Evolutionary conservation across 192 early-diverging fungal species (phyloP), one percentile per base, ranked within the genome.

Genomic region (Allomyces arbusculus): DNA sequence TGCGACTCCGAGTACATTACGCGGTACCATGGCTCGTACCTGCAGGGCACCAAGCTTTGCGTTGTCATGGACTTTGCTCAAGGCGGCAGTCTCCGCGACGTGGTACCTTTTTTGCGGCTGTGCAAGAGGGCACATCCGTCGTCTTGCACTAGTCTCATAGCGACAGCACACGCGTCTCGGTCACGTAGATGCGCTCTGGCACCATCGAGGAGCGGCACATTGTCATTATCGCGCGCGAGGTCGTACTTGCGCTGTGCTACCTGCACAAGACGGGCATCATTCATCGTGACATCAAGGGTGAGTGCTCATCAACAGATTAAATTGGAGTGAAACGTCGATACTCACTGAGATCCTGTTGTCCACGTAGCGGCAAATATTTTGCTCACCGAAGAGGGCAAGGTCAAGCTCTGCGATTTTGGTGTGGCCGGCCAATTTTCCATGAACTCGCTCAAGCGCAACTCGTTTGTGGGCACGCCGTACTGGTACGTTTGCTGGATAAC

Each of bases 1-100:
- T 84, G 86, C 62, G 87, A 87, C 70, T 93, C 92, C 25, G 80
- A 87, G 43, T 86, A 92, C 73, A 95, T 97, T 67, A 96, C 94
- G 1, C 83, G 86, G 62, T 97, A 97, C 72, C 88, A 93, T 77
- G 93, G 91, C 43, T 88, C 87, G 58, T 86, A 89, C 62, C 73
- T 96, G 44, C 83, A 90, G 68, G 90, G 87, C 22, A 92, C 91
- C 23, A 94, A 92, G 67, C 79, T 99, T 58, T 99, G 96, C 93
- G 89, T 99, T 68, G 84, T 97, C 66, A 97, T 99, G 91, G 96
- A 97, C 69, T 95, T 90, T 79, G 92, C 91, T 8, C 91, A 82
- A 8, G 96, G 92, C 26, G 96, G 96, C 63, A 95, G 90, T 67
- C 81, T 99, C 44, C 74, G 89, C 65, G 76, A 78, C 23, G 74